A percentile compares a stretch with the other conserved stretches of the same genome.
phyloP scores from a whole-genome alignment of 2,329 filamentous ascomycete species.

The Elsinoe australis region DNA sequence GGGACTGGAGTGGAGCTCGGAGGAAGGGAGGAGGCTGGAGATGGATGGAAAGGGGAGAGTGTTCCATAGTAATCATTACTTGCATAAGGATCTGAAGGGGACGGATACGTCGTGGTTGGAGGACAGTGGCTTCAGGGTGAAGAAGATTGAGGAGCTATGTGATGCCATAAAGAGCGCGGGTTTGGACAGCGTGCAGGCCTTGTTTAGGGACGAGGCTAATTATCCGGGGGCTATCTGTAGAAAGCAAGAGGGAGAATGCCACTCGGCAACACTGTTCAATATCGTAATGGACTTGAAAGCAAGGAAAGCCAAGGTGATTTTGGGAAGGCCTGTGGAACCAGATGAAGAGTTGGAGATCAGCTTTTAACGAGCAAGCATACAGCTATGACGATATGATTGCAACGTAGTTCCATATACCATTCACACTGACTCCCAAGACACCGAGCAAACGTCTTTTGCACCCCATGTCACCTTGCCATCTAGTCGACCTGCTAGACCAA shows the following conservation, averaged over 20 bases:
- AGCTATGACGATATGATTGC: too few species aligned
- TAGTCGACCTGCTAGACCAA: too few species aligned
- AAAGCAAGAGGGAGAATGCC: conserved; percentile 22
- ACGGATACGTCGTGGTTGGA: conserved; percentile 37
- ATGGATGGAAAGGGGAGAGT: conserved; percentile 32
- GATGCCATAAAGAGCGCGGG: conserved; percentile 22
- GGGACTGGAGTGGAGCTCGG: conserved; percentile 44
- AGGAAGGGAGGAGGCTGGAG: conserved; percentile 28
- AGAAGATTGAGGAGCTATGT: conserved; percentile 32
- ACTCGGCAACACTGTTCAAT: conserved; percentile 32
- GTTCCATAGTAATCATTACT: conserved; percentile 40
- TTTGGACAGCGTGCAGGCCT: conserved; percentile 26
- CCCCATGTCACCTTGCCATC: too few species aligned
- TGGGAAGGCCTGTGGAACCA: conserved; percentile 29
- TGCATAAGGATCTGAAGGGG: conserved; percentile 32
- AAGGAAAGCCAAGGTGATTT: conserved; percentile 26
- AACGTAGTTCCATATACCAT: too few species aligned
- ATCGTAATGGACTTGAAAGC: conserved; percentile 33
- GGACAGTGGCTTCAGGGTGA: conserved; percentile 34
- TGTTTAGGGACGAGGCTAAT: conserved; percentile 39
- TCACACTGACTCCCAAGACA: too few species aligned
- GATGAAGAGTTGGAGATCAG: conserved; percentile 26
- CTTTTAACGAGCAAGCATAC: conserved; percentile 17
- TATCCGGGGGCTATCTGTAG: conserved; percentile 34
- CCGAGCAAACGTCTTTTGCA: too few species aligned